phyloP scores from a whole-genome alignment of 768 basidiomycete species.

The Mrakia blollopis region DNA sequence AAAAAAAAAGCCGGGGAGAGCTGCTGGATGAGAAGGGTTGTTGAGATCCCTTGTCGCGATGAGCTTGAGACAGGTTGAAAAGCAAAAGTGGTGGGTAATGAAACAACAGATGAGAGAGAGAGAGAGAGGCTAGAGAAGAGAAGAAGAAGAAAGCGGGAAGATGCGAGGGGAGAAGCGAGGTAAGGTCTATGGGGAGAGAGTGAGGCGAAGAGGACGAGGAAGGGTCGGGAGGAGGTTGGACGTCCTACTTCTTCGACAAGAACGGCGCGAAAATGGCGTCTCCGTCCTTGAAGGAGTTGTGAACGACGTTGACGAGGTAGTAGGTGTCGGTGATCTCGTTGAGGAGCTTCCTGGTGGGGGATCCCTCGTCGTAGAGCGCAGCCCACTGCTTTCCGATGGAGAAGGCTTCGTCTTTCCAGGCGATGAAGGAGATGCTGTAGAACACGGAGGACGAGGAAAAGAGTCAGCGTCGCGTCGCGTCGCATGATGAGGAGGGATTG shows the following conservation, averaged over 20 bases:
- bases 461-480: too few species aligned
- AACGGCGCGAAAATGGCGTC: constrained; percentile 84
- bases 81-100: too few species aligned
- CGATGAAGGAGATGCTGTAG: constrained; percentile 47
- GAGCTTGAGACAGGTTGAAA: not conserved
- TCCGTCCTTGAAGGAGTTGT: constrained; percentile 85
- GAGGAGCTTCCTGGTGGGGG: constrained; percentile 69
- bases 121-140: not conserved
- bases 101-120: not conserved
- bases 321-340: constrained; percentile 70
- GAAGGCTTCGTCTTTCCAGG: constrained; percentile 77
- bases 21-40: not conserved
- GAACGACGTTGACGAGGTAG: constrained; percentile 89
- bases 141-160: too few species aligned
- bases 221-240: not conserved
- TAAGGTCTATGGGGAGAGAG: not conserved
- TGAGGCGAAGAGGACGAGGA: not conserved
- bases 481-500: too few species aligned
- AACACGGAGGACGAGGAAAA: not conserved
- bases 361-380: constrained; percentile 70
- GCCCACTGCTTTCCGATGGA: constrained; percentile 92
- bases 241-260: constrained; percentile 35
- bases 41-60: constrained; percentile 1
- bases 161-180: not conserved
- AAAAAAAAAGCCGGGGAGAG: too few species aligned